A percentile compares a stretch with the other conserved stretches of the same genome.
Conservation (phyloP, 371 early-diverging fungal genomes). For the Mortierella sp. region DNA sequence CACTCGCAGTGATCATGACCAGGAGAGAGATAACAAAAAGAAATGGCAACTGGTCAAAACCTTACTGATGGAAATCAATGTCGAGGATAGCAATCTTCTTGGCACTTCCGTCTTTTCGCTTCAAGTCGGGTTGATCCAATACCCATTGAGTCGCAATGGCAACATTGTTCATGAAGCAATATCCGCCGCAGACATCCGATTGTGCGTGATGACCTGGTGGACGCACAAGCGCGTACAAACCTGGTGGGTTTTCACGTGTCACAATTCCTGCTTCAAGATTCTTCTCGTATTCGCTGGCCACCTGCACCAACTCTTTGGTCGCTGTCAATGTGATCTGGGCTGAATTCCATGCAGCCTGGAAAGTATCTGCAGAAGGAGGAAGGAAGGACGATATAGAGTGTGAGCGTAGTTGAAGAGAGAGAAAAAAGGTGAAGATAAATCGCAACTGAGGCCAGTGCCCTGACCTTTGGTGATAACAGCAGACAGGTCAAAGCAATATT, state of each 20-base stretch:
- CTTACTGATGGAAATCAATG: conserved; percentile 76
- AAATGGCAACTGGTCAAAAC: no score
- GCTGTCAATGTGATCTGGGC: conserved; percentile 75
- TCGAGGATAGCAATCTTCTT: conserved; percentile 65
- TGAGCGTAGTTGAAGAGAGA: no score
- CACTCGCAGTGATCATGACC: no score
- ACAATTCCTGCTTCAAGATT: conserved; percentile 5
- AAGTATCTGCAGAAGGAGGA: conserved; percentile 60
- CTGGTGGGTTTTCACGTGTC: conserved; percentile 29
- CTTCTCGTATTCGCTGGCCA: conserved; percentile 26
- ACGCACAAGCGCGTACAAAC: conserved; percentile 73
- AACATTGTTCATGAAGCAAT: conserved; percentile 69
- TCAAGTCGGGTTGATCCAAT: conserved; percentile 53
- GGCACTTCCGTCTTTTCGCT: conserved; percentile 31
- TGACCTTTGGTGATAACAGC: conserved; percentile 66
- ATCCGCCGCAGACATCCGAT: conserved; percentile 66
- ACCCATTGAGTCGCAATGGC: conserved; percentile 69
- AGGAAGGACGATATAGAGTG: no score
- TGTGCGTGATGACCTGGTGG: conserved; percentile 78
- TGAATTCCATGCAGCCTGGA: conserved; percentile 71
- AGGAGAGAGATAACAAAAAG: no score
- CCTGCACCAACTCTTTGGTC: conserved; percentile 58
- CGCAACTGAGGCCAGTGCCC: no score
- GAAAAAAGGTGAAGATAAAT: no score
- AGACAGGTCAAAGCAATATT: conserved; percentile 68